These are phyloP conservation scores for Nadsonia commutata DNA, from an alignment of 1,139 yeast species.

Conservation along the genomic window DNA sequence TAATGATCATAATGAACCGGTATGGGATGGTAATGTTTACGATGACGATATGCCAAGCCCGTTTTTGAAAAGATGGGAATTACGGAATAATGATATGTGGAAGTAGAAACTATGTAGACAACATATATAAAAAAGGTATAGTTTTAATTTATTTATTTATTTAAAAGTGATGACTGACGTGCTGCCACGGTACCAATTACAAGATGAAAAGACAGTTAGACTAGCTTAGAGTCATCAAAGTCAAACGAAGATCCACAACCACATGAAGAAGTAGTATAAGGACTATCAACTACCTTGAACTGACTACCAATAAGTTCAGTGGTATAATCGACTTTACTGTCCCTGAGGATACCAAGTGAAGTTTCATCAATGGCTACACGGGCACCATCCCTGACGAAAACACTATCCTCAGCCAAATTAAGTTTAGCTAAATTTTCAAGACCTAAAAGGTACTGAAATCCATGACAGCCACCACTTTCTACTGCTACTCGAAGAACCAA, in stretches of 20 bases:
- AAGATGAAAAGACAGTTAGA: background rate
- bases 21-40: background rate
- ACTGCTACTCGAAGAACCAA: constrained; percentile 65
- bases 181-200: too few relatives aligned
- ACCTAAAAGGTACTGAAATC: constrained; percentile 76
- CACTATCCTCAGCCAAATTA: constrained; percentile 28
- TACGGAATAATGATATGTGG: constrained; percentile 9
- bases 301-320: constrained; percentile 91
- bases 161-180: background rate
- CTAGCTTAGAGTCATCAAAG: constrained; percentile 43
- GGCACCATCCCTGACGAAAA: constrained; percentile 59
- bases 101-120: background rate
- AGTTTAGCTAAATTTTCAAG: constrained; percentile 36
- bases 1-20: background rate
- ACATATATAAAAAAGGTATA: background rate
- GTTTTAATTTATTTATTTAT: background rate
- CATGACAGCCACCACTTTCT: constrained; percentile 98
- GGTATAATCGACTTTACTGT: constrained; percentile 76
- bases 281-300: constrained; percentile 82
- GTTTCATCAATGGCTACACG: constrained; percentile 64
- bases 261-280: constrained; percentile 80
- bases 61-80: constrained; percentile 2
- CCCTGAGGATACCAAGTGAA: constrained; percentile 69
- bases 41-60: constrained; percentile 5
- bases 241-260: constrained; percentile 97